Base-by-base conservation (phyloP, 495 filamentous ascomycete species). In the Chaetomium tenue region DNA sequence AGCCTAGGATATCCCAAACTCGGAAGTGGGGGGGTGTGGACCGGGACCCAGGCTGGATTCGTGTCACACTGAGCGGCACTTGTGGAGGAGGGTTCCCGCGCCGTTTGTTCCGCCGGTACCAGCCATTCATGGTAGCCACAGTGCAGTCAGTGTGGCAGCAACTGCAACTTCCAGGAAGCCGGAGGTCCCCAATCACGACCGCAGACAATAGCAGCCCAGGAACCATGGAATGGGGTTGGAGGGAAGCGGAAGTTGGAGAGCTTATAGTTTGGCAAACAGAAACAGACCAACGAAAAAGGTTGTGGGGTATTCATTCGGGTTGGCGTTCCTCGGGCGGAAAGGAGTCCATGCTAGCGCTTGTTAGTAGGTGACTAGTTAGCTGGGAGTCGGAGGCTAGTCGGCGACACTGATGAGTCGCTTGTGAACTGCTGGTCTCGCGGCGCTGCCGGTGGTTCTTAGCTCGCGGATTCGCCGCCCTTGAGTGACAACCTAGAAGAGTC, bases 161-260 rank as follows among this genome's bases (percentile, higher is more conserved):
- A n/a, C 33, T 54, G 53, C 60, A 66, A 60, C 53, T 58, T 60
- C 55, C 63, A 66, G 55, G 18, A 48, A 46, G 9, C 57, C 63
- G 71, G 73, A 69, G 65, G 64, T 70, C 68, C 66, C 71, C 71
- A 71, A 71, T 65, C 64, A 68, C 55, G 58, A 53, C 71, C 65
- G 71, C 37, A 47, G 47, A 55, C 11, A 58, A 44, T 4, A 53
- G 56, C 26, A 37, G 52, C 67, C 53, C 68, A 74, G 68, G 68
- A 70, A 72, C 67, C 57, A 30, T 23, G 51, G 48, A 22, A 30
- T 39, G 51, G 48, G 37, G 30, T 37, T 2, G 18, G 55, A 18
- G 30, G 51, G 20, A 33, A 60, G 20, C 47, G 61, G 66, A 47
- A 56, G 37, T 42, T 42, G 52, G 55, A 56, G 62, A 52, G 46